These are phyloP conservation scores for Wakefieldia striispora DNA, from an alignment of 768 basidiomycete species.

Conservation along the genomic window DNA sequence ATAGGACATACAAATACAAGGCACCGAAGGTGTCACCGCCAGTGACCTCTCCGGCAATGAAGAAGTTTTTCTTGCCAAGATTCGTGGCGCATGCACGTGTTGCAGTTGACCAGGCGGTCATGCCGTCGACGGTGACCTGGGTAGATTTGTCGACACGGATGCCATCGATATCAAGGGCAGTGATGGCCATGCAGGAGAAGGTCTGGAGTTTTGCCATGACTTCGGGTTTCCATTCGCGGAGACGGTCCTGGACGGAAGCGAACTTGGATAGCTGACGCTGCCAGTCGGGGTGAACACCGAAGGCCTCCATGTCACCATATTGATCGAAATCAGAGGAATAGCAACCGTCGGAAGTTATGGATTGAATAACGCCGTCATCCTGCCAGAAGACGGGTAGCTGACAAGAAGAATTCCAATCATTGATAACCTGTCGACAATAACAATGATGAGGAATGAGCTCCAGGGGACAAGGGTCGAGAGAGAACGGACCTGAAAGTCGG, in stretches of 20 bases:
- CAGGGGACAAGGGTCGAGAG: background rate
- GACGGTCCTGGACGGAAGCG: constrained; percentile 94
- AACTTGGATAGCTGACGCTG: constrained; percentile 94
- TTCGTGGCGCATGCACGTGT: constrained; percentile 72
- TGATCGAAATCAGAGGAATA: constrained; percentile 87
- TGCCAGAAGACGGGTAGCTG: constrained; percentile 76
- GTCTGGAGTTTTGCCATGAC: constrained; percentile 76
- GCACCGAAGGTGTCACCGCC: constrained; percentile 91
- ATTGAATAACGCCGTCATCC: constrained; percentile 59
- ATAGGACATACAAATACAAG: constrained; percentile 66
- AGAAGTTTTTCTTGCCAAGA: constrained; percentile 82
- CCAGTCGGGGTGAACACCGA: constrained; percentile 94
- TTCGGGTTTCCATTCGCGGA: constrained; percentile 83
- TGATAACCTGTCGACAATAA: constrained; percentile 49
- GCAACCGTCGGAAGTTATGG: constrained; percentile 67
- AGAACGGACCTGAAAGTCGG: constrained; percentile 66
- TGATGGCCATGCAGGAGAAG: constrained; percentile 86
- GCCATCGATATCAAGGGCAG: constrained; percentile 86
- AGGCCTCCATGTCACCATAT: constrained; percentile 96
- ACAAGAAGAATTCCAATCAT: constrained; percentile 73
- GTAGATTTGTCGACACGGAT: constrained; percentile 96
- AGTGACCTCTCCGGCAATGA: constrained; percentile 90
- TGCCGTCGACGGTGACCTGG: constrained; percentile 81
- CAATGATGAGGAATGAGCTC: constrained; percentile 1
- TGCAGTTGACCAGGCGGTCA: constrained; percentile 70